A percentile compares a stretch with the other conserved stretches of the same genome.
These are phyloP conservation scores for Yamadazyma olivae DNA, from an alignment of 805 yeast genomes.

Conservation along the genomic window DNA sequence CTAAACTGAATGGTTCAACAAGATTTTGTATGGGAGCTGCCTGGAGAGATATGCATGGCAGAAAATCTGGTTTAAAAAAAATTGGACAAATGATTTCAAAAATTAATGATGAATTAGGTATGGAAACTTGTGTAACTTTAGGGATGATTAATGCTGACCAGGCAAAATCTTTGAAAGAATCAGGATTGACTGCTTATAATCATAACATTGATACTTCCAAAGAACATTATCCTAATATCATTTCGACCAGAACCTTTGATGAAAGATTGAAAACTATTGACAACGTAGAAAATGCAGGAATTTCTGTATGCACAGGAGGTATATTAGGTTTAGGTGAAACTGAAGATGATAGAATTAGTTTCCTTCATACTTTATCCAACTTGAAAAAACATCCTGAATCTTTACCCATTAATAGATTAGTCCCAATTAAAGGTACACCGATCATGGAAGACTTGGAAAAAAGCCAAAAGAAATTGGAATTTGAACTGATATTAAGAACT, in stretches of 20 bases:
- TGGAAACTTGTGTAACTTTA: conserved; percentile 78
- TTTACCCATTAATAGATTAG: conserved; percentile 73
- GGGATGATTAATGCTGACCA: conserved; percentile 76
- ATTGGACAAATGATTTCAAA: conserved; percentile 63
- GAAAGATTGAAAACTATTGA: conserved; percentile 66
- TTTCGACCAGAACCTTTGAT: conserved; percentile 67
- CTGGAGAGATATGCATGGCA: conserved; percentile 81
- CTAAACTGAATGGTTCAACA: conserved; percentile 69
- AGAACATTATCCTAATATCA: conserved; percentile 71
- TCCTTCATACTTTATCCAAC: conserved; percentile 62
- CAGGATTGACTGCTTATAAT: conserved; percentile 79
- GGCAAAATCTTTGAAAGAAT: conserved; percentile 53
- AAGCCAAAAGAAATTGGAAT: conserved; percentile 42
- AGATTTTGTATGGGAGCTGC: conserved; percentile 87
- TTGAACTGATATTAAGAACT: conserved; percentile 64
- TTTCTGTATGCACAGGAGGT: conserved; percentile 76
- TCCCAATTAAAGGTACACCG: conserved; percentile 79
- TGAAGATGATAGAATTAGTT: conserved; percentile 65
- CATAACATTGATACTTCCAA: conserved; percentile 80
- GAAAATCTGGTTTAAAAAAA: conserved; percentile 62
- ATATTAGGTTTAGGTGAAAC: conserved; percentile 79
- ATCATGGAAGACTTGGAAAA: conserved; percentile 52
- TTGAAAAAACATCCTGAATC: conserved; percentile 77
- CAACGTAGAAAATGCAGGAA: conserved; percentile 61
- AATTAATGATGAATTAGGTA: conserved; percentile 56